Evolutionary conservation across 371 early-diverging fungal species (phyloP).

Genomic region (Mortierella polycephala): DNA sequence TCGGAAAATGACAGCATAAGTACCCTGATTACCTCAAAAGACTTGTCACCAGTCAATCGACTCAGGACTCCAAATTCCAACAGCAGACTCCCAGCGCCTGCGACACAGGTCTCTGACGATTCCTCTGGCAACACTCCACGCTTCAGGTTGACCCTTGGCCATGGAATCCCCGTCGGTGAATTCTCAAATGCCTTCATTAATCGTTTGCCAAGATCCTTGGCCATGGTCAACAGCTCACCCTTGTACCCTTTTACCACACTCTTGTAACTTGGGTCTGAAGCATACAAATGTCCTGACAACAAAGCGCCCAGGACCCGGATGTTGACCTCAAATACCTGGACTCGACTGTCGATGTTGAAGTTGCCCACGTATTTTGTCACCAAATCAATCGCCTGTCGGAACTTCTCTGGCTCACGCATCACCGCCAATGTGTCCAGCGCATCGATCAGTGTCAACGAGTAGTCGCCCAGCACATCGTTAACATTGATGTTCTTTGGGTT

Average conservation of each 20-base stretch:
- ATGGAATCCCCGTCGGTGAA: slow-evolving; percentile 88
- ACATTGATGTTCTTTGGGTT: slow-evolving; percentile 72
- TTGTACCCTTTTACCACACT: slow-evolving; percentile 67
- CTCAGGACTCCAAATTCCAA: slow-evolving; percentile 95
- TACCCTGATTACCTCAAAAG: slow-evolving; percentile 71
- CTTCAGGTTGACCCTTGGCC: slow-evolving; percentile 85
- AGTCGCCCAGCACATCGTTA: slow-evolving; percentile 95
- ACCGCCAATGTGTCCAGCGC: slow-evolving; percentile 88
- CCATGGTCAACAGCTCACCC: slow-evolving; percentile 81
- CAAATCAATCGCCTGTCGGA: slow-evolving; percentile 77
- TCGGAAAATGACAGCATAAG: too few relatives aligned
- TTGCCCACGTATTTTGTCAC: slow-evolving; percentile 69
- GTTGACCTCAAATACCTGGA: slow-evolving; percentile 95
- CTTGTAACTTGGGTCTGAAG: slow-evolving; percentile 69
- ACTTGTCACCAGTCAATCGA: slow-evolving; percentile 80
- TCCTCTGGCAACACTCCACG: slow-evolving; percentile 77
- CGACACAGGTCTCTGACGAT: slow-evolving; percentile 87
- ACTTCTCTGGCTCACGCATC: slow-evolving; percentile 70
- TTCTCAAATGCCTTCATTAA: slow-evolving; percentile 90
- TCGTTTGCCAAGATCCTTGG: slow-evolving; percentile 86
- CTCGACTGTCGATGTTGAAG: slow-evolving; percentile 86
- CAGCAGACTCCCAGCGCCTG: slow-evolving; percentile 93
- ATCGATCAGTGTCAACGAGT: slow-evolving; percentile 91
- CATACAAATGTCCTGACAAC: slow-evolving; percentile 89
- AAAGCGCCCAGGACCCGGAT: slow-evolving; percentile 93